Percentiles rank a stretch among this genome's conserved stretches.
Evolutionary conservation across 352 stramenopile genomes (phyloP).

Genomic region (Pythium scleroteichum): DNA sequence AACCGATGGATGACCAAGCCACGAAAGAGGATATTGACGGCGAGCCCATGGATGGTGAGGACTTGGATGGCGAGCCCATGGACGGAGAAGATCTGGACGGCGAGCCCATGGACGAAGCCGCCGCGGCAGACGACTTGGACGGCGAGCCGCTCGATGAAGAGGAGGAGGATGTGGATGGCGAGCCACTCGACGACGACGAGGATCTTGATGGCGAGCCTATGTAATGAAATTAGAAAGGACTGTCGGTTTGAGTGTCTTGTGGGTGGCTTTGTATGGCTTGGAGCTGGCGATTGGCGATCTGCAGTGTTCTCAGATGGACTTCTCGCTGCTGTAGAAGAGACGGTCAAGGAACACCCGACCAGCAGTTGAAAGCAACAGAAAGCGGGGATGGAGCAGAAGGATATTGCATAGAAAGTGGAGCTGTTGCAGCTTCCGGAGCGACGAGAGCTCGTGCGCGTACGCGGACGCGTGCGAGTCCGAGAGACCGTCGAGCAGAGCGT

Average conservation of each 20-base stretch:
- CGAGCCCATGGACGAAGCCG: conserved; percentile 32
- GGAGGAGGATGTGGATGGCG: conserved; percentile 34
- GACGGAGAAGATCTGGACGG: conserved; percentile 41
- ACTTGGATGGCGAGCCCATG: conserved; percentile 28
- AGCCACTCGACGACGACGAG: conserved; percentile 27
- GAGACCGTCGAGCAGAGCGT: conserved; percentile 25
- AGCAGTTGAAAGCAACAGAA: neutral
- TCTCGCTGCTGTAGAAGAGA: conserved; percentile 52
- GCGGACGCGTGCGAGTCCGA: conserved; percentile 27
- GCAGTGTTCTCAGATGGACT: conserved; percentile 54
- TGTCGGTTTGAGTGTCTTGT: neutral
- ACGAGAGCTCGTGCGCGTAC: conserved; percentile 40
- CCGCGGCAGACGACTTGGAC: conserved; percentile 32
- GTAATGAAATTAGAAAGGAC: neutral
- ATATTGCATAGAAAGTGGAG: conserved; percentile 74
- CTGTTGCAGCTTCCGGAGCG: conserved; percentile 46
- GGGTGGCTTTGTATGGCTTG: neutral
- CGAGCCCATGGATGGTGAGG: conserved; percentile 35
- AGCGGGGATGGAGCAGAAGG: conserved; percentile 28
- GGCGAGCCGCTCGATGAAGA: conserved; percentile 41
- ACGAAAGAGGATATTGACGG: conserved; percentile 46
- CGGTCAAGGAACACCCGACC: conserved; percentile 1
- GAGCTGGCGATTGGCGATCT: conserved; percentile 35
- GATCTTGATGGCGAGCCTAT: conserved; percentile 5
- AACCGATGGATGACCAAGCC: conserved; percentile 28